phyloP scores from a whole-genome alignment of 768 basidiomycete species.

The Amylocystis lapponica region DNA sequence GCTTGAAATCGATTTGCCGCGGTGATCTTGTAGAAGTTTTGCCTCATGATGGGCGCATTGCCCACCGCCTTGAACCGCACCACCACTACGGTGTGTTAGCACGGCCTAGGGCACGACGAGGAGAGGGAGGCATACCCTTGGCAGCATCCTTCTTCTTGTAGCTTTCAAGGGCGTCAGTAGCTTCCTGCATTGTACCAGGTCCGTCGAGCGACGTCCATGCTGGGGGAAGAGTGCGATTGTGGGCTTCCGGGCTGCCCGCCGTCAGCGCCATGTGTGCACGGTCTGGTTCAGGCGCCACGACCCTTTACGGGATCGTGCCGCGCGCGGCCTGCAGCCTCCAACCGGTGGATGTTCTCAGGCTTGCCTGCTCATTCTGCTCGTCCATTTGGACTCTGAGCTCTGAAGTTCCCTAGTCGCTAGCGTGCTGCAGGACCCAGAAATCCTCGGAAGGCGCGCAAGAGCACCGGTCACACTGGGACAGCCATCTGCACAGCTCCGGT shows the following conservation, averaged over 20 bases:
- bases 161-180: conserved; percentile 67
- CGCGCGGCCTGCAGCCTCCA: too few relatives aligned
- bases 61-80: conserved; percentile 97
- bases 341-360: too few relatives aligned
- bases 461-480: too few relatives aligned
- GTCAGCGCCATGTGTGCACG: conserved; percentile 9
- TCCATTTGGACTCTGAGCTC: background rate
- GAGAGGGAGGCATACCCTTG: conserved; percentile 48
- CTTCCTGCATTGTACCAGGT: conserved; percentile 33
- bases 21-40: conserved; percentile 97
- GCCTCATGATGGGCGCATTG: conserved; percentile 97
- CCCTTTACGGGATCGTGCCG: too few relatives aligned
- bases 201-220: conserved; percentile 24
- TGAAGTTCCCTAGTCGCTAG: too few relatives aligned
- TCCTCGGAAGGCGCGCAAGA: too few relatives aligned
- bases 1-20: conserved; percentile 92
- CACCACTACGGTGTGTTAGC: conserved; percentile 53
- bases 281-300: background rate
- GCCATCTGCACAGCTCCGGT: too few relatives aligned
- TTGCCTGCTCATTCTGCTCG: background rate
- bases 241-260: conserved; percentile 17
- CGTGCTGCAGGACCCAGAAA: too few relatives aligned
- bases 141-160: conserved; percentile 84
- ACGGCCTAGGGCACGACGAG: background rate
- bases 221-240: conserved; percentile 18